Base-by-base conservation (phyloP, 2,329 filamentous ascomycete genomes). In the Cercospora beticola region DNA sequence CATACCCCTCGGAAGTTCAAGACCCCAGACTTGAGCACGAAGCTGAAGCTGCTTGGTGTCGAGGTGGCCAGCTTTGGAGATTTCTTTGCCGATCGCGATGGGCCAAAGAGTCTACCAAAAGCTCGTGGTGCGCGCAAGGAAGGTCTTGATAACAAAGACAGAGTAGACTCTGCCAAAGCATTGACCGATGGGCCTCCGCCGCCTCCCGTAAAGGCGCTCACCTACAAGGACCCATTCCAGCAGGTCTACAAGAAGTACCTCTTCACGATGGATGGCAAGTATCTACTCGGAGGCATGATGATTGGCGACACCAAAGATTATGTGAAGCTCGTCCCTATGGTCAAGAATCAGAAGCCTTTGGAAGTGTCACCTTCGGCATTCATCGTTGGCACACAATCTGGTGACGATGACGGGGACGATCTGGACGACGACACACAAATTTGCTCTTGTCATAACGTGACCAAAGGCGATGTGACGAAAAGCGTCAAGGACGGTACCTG, bases 251-350 rank as follows among this genome's bases (percentile, higher is more conserved):
- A 97, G 80, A 97, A 97, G 77, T 97, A 95, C 79, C 82, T 97
- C 10, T 97, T 97, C 76, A 96, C 93, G 0, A 83, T 89, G 76
- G 94, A 97, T 76, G 93, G 93, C 28, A 96, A 96, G 78, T 94
- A 94, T 75, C 83, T 97, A 0, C 87, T 97, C 0, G 93, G 93
- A n/a, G 94, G 93, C 4, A 97, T 97, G 92, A 97, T 97, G 92
- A 95, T 97, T 70, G 94, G 93, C 46, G 93, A 97, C 76, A 96
- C 92, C 0, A 90, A 87, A 71, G 93, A 97, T 81, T 97, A 97
- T 76, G 87, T 96, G 81, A 97, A 94, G 79, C 82, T 97, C 23
- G 92, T 96, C 0, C 91, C 92, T 1, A 89, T 97, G 84, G 92
- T 95, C 65, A 96, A 94, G 82, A 89, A 87, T 72, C 91, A 93